Evolutionary conservation across 2,329 filamentous ascomycete species (phyloP).

Genomic region (Penicillium italicum): DNA sequence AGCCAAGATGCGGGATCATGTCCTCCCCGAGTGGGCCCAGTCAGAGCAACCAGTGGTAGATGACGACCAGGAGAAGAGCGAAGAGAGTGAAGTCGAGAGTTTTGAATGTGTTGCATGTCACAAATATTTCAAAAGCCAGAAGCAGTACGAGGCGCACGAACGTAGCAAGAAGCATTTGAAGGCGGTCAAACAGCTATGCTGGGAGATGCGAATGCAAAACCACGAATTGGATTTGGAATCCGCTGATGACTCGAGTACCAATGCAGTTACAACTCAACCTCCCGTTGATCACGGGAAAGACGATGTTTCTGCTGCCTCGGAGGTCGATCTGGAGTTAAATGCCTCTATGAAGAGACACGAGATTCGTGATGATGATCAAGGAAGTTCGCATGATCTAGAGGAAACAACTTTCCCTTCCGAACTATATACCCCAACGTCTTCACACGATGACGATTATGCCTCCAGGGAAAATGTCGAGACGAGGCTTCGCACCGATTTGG

Average conservation of each 20-base stretch:
- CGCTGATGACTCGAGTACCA: background rate
- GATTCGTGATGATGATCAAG: background rate
- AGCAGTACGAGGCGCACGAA: slow-evolving; percentile 86
- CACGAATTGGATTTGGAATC: slow-evolving; percentile 41
- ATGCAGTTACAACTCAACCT: background rate
- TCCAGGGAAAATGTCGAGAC: slow-evolving; percentile 41
- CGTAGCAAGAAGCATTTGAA: slow-evolving; percentile 96
- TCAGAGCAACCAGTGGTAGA: slow-evolving; percentile 51
- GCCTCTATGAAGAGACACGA: background rate
- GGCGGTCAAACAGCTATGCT: slow-evolving; percentile 72
- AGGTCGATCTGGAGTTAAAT: background rate
- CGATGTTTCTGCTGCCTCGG: background rate
- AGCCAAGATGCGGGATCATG: slow-evolving; percentile 62
- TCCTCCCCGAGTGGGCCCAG: slow-evolving; percentile 72
- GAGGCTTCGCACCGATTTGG: slow-evolving; percentile 31
- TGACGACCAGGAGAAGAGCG: slow-evolving; percentile 47
- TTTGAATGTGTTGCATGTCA: slow-evolving; percentile 62
- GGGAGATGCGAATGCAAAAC: slow-evolving; percentile 81
- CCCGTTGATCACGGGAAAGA: background rate
- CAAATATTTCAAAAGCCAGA: slow-evolving; percentile 80
- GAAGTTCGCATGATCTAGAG: background rate
- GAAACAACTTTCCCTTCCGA: background rate
- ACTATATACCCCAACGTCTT: background rate
- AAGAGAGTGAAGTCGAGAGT: slow-evolving; percentile 51
- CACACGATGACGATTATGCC: slow-evolving; percentile 42